Evolutionary conservation across 1,139 yeast species (phyloP).

Genomic region (Candida neerlandica): DNA sequence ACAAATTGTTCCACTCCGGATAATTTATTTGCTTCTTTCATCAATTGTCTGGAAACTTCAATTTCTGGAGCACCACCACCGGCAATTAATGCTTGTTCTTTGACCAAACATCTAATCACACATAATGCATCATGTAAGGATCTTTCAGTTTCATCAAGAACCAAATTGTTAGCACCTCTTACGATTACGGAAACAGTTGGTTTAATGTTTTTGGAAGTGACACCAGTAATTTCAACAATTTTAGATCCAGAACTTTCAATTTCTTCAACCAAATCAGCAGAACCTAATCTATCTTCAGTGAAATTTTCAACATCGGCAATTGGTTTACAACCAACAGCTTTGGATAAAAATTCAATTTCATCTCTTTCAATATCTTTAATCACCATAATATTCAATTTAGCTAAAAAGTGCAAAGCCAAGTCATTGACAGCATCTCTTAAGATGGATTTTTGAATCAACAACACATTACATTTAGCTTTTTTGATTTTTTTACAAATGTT

Average conservation of each 20-base stretch:
- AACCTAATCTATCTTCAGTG: slow-evolving; percentile 88
- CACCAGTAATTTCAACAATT: slow-evolving; percentile 88
- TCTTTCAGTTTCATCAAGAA: slow-evolving; percentile 94
- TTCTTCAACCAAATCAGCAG: slow-evolving; percentile 92
- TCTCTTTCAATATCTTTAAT: slow-evolving; percentile 96
- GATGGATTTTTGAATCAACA: slow-evolving; percentile 91
- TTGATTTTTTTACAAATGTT: slow-evolving; percentile 95
- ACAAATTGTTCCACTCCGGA: slow-evolving; percentile 94
- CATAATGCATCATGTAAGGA: slow-evolving; percentile 96
- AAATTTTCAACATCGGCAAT: slow-evolving; percentile 93
- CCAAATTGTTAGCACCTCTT: slow-evolving; percentile 90
- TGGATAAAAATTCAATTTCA: slow-evolving; percentile 90
- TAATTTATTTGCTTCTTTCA: slow-evolving; percentile 74
- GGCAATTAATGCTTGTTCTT: slow-evolving; percentile 91
- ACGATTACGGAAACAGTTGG: slow-evolving; percentile 90
- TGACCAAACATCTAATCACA: slow-evolving; percentile 93
- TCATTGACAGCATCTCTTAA: slow-evolving; percentile 97
- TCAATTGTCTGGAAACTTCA: slow-evolving; percentile 81
- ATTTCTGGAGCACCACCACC: slow-evolving; percentile 99
- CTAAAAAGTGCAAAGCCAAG: slow-evolving; percentile 88
- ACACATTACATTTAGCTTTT: slow-evolving; percentile 94
- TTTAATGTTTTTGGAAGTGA: slow-evolving; percentile 54
- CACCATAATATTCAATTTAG: slow-evolving; percentile 91
- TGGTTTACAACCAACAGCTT: slow-evolving; percentile 92
- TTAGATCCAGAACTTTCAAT: slow-evolving; percentile 91